Evolutionary conservation across 2,329 filamentous ascomycete species (phyloP).

Genomic region (Verticillium nonalfalfae): DNA sequence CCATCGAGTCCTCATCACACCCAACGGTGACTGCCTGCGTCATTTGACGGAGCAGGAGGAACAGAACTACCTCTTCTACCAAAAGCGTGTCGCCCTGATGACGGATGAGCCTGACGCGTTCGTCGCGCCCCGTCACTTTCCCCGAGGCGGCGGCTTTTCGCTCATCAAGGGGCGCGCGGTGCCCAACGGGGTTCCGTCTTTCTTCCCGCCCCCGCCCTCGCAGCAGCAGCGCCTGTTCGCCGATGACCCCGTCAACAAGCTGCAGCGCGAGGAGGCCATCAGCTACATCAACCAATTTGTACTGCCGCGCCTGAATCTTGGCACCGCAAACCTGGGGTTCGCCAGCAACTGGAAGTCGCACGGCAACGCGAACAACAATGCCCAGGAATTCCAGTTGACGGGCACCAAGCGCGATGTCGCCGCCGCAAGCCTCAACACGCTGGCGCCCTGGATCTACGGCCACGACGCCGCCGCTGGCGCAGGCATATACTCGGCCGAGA

Average conservation of each 20-base stretch:
- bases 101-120: slow-evolving; percentile 50
- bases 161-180: slow-evolving; percentile 60
- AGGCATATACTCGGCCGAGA: slow-evolving; percentile 27
- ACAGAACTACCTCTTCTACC: slow-evolving; percentile 62
- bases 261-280: slow-evolving; percentile 60
- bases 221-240: slow-evolving; percentile 27
- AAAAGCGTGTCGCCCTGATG: slow-evolving; percentile 46
- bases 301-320: slow-evolving; percentile 51
- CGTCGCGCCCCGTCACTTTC: slow-evolving; percentile 47
- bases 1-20: slow-evolving; percentile 65
- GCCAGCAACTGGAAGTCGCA: slow-evolving; percentile 20
- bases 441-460: slow-evolving; percentile 51
- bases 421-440: slow-evolving; percentile 44
- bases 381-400: slow-evolving; percentile 5
- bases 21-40: slow-evolving; percentile 70
- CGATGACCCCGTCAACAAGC: slow-evolving; percentile 56
- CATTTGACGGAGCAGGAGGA: slow-evolving; percentile 65
- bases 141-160: slow-evolving; percentile 49
- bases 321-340: slow-evolving; percentile 34
- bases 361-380: background rate
- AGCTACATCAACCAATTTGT: slow-evolving; percentile 66
- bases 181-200: slow-evolving; percentile 56
- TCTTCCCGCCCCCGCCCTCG: slow-evolving; percentile 45
- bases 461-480: slow-evolving; percentile 37
- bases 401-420: slow-evolving; percentile 35